Conservation (phyloP, 73 alveolate species). For the Uronychia setigera region DNA sequence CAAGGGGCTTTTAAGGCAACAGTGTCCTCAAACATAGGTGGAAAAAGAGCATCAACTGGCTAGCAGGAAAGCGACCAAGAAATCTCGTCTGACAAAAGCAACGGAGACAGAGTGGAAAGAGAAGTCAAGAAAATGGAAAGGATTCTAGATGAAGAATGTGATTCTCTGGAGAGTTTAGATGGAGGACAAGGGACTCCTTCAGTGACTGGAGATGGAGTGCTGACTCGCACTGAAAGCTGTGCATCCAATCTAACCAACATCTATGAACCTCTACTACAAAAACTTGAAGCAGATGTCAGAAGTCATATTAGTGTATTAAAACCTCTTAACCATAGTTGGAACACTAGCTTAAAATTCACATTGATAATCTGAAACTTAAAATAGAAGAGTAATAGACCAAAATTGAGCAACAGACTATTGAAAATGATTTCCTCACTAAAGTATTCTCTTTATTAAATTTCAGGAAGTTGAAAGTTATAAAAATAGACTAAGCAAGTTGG, state of each 20-base stretch:
- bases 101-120: not conserved
- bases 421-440: not conserved
- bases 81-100: not conserved
- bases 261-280: not conserved
- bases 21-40: not conserved
- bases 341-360: not conserved
- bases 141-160: too few species aligned
- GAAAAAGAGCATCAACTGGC: not conserved
- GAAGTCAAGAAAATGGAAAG: not conserved
- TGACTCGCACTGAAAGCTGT: not conserved
- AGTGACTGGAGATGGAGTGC: not conserved
- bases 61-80: not conserved
- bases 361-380: not conserved
- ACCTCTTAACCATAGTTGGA: not conserved
- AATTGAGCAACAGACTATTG: not conserved
- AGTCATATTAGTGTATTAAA: not conserved
- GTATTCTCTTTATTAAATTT: not conserved
- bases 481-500: not conserved
- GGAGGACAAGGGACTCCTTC: too few species aligned
- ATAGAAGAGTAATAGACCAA: not conserved
- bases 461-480: not conserved
- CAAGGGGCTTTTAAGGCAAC: not conserved
- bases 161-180: too few species aligned
- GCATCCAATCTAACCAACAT: not conserved
- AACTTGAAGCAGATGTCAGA: not conserved